Base-by-base conservation (phyloP, 2,329 filamentous ascomycete genomes). In the Fulvia fulva region DNA sequence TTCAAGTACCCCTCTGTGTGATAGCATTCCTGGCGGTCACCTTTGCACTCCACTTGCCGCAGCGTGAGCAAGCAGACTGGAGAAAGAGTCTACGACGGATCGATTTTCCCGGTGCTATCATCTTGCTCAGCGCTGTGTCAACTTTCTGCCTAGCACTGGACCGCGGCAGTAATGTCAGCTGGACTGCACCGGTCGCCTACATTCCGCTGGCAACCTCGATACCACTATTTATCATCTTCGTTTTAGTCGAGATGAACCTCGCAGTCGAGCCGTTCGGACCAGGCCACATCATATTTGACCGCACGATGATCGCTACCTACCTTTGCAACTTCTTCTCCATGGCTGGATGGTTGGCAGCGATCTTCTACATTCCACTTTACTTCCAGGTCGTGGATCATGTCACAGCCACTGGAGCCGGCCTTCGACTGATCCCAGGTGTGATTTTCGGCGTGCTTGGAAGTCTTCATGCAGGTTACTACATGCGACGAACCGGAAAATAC, bases 331-430 rank as follows among this genome's bases (percentile, higher is more conserved):
- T 91, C 75, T 91, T 90, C 71, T 80, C 82, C 53, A 82, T 88
- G 54, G 83, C 79, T 1, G 85, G 82, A 14, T 83, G 78, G 76
- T 72, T 86, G 49, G 81, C 83, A 0, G 75, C 81, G 1, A 63
- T 89, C 3, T 93, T 90, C 76, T 90, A 89, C 74, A 76, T 90
- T n/a, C 88, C 89, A 1, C 77, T 93, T 1, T 90, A 88, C 73
- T 90, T 89, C 74, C 90, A 93, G 73, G 88, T 87, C 5, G 86
- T 87, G 0, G 78, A 87, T 51, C 84, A 83, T 5, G 75, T 85
- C 23, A 81, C 80, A 3, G 86, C 89, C 1, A 85, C 86, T 0
- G 72, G 78, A 55, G 83, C 88, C 3, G 88, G 88, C 1, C 59
- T 87, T 0, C 76, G 85, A 32, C 80, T 93, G 19, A 76, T 93